These are phyloP conservation scores for Boechera retrofracta DNA, from an alignment of 345 rosid genomes.

Conservation along the genomic window DNA sequence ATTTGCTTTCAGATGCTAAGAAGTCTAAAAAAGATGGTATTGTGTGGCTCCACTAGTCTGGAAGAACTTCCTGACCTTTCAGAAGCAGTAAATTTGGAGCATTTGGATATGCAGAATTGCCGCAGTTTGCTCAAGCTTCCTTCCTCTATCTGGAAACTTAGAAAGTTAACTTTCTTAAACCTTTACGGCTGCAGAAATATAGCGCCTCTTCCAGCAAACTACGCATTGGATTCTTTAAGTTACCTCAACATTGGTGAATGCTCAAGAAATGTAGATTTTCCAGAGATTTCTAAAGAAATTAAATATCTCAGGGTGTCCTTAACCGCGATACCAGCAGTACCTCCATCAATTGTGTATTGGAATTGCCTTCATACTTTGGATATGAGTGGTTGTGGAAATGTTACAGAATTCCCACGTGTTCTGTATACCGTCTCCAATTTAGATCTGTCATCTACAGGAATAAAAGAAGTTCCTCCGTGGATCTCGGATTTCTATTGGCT, in stretches of 20 bases:
- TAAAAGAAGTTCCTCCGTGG: conserved; percentile 18
- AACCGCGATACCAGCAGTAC: conserved; percentile 21
- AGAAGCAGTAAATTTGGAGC: conserved; percentile 26
- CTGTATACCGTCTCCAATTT: neutral
- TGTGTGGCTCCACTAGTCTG: conserved; percentile 18
- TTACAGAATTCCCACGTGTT: conserved; percentile 28
- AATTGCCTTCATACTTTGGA: neutral
- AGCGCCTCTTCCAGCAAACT: conserved; percentile 12
- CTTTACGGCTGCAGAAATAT: conserved; percentile 23
- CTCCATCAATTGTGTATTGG: conserved; percentile 1
- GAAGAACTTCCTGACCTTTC: conserved; percentile 36
- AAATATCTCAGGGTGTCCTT: neutral
- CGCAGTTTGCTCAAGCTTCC: conserved; percentile 21
- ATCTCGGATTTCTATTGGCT: conserved; percentile 5
- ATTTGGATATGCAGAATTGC: conserved; percentile 27
- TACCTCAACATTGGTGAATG: conserved; percentile 19
- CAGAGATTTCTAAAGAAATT: conserved; percentile 26
- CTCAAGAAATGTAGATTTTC: neutral
- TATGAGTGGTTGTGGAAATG: neutral
- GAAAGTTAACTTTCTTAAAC: neutral
- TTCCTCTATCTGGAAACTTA: conserved; percentile 4
- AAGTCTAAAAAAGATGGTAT: conserved; percentile 29
- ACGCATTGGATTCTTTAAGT: neutral
- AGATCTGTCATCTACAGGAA: neutral
- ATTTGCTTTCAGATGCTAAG: conserved; percentile 26